These are phyloP conservation scores for Fusarium tricinctum DNA, from an alignment of 2,329 filamentous ascomycete species.

Conservation along the genomic window DNA sequence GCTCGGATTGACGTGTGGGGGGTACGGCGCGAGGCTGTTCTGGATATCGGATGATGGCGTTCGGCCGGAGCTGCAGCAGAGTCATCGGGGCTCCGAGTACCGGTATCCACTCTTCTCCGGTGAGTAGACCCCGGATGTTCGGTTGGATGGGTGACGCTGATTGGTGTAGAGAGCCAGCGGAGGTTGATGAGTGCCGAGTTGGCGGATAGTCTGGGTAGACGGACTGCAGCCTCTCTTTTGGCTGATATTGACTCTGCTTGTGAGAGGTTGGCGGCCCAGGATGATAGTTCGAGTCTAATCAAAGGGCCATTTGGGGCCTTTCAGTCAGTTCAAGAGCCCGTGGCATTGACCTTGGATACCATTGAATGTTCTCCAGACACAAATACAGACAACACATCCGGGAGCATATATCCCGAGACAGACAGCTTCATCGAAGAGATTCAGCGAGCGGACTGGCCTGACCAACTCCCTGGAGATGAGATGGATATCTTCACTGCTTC, in stretches of 20 bases:
- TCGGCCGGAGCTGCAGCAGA: constrained; percentile 41
- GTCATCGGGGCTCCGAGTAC: constrained; percentile 51
- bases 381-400: constrained; percentile 27
- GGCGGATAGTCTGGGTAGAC: constrained; percentile 50
- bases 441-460: constrained; percentile 40
- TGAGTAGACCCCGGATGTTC: constrained; percentile 21
- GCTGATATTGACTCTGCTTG: constrained; percentile 46
- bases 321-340: constrained; percentile 1
- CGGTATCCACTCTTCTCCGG: constrained; percentile 61
- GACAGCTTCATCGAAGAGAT: constrained; percentile 44
- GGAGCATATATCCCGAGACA: constrained; percentile 32
- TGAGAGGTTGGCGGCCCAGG: constrained; percentile 30
- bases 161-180: constrained; percentile 37
- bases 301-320: constrained; percentile 47
- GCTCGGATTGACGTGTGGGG: constrained; percentile 55
- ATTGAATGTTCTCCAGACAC: constrained; percentile 22
- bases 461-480: constrained; percentile 37
- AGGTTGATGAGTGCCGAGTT: constrained; percentile 50
- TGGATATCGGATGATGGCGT: constrained; percentile 50
- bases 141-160: not conserved
- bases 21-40: constrained; percentile 56
- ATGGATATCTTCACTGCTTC: constrained; percentile 42
- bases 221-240: constrained; percentile 43
- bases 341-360: not conserved
- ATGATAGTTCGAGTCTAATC: constrained; percentile 9